Percentiles rank a stretch among this genome's conserved stretches.
phyloP scores from a whole-genome alignment of 129 eudicot species.

The Artemisia argyi region DNA sequence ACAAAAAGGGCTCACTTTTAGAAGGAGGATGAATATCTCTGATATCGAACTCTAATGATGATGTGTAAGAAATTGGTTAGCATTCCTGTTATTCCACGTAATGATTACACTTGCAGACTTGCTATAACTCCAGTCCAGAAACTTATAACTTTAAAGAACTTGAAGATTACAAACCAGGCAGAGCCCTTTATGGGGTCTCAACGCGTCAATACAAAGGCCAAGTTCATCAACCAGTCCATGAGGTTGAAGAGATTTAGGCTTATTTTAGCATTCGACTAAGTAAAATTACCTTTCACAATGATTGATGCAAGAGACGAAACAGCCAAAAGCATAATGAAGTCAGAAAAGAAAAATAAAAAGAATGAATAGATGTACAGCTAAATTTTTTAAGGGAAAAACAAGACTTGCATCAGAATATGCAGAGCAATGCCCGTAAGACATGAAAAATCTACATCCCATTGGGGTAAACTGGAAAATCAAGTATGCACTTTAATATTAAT shows the following conservation, averaged over 20 bases:
- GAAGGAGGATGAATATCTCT: not conserved
- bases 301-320: not conserved
- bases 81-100: not conserved
- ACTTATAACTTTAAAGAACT: no score
- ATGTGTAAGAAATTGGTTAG: not conserved
- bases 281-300: not conserved
- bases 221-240: no score
- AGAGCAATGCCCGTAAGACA: not conserved
- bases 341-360: not conserved
- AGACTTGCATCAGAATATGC: no score
- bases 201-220: no score
- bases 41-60: conserved; percentile 1
- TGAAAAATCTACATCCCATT: not conserved
- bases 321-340: not conserved
- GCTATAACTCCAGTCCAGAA: no score
- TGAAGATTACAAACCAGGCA: no score
- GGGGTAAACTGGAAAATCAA: not conserved
- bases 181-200: no score
- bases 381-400: no score
- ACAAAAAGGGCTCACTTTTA: not conserved
- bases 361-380: not conserved
- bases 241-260: not conserved
- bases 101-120: conserved; percentile 2
- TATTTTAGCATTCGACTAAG: not conserved
- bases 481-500: not conserved